Evolutionary conservation across 2,329 filamentous ascomycete species (phyloP).

Genomic region (Parastagonospora nodorum): DNA sequence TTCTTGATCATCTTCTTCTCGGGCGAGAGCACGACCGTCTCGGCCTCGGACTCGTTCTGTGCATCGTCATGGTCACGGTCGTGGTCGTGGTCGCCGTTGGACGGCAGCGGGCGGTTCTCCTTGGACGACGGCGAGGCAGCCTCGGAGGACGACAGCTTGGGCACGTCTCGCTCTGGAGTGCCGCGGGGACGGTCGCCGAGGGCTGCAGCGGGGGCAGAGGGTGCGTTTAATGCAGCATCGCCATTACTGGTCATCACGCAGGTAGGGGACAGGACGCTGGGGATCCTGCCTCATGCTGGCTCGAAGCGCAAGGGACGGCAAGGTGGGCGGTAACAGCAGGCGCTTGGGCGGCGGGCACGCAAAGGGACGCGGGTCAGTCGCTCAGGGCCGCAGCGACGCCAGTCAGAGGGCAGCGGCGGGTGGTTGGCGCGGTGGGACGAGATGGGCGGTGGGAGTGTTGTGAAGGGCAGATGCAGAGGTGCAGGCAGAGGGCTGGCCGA

Average conservation of each 20-base stretch:
- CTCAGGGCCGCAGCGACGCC: conserved; percentile 14
- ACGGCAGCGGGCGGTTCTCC: conserved; percentile 18
- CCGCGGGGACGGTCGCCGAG: conserved; percentile 20
- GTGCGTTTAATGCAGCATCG: conserved; percentile 38
- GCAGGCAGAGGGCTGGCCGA: conserved; percentile 8
- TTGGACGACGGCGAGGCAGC: conserved; percentile 25
- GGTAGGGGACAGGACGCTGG: conserved; percentile 42
- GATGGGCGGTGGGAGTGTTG: conserved; percentile 8
- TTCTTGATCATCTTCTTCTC: conserved; percentile 49
- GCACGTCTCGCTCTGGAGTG: conserved; percentile 12
- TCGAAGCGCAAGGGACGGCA: conserved; percentile 31
- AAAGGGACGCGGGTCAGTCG: conserved; percentile 1
- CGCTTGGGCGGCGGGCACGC: conserved; percentile 16
- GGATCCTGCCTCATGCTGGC: conserved; percentile 48
- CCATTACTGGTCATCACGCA: conserved; percentile 50
- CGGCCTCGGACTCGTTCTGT: conserved; percentile 55
- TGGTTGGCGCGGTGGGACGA: conserved; percentile 12
- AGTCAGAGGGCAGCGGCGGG: conserved; percentile 12
- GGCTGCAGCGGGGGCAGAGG: conserved; percentile 17
- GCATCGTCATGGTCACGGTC: conserved; percentile 39
- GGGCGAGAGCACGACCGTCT: conserved; percentile 53
- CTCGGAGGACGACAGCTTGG: conserved; percentile 17
- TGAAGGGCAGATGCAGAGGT: conserved; percentile 10
- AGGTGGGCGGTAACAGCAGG: conserved; percentile 24
- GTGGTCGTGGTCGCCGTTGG: conserved; percentile 30